Conservation (phyloP, 2,329 filamentous ascomycete species). For the Xenoacremonium recifei region DNA sequence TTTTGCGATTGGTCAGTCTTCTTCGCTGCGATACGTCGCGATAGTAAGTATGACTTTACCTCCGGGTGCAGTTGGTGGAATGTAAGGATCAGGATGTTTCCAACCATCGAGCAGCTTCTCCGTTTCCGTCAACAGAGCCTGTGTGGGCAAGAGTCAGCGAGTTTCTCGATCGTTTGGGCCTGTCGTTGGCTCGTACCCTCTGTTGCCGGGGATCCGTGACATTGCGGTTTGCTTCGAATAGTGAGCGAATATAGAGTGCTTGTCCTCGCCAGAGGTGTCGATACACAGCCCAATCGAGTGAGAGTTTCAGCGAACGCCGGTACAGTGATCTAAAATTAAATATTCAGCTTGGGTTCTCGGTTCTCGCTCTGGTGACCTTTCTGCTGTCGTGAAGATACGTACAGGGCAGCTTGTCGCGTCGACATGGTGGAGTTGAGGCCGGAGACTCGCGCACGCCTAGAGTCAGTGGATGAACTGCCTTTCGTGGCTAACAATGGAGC, state of each 20-base stretch:
- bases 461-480: constrained; percentile 16
- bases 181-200: constrained; percentile 56
- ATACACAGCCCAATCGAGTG: constrained; percentile 94
- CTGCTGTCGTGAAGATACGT: too few relatives aligned
- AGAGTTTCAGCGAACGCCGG: constrained; percentile 86
- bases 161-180: neutral
- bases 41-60: constrained; percentile 53
- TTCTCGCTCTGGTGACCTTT: too few relatives aligned
- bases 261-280: constrained; percentile 93
- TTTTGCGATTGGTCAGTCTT: constrained; percentile 36
- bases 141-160: constrained; percentile 7
- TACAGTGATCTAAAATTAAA: constrained; percentile 74
- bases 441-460: constrained; percentile 8
- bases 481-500: constrained; percentile 18
- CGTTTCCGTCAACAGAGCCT: constrained; percentile 85
- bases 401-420: constrained; percentile 50
- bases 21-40: neutral
- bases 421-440: constrained; percentile 23
- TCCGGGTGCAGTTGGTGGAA: constrained; percentile 86
- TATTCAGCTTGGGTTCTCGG: constrained; percentile 4
- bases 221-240: constrained; percentile 91
- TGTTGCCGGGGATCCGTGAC: constrained; percentile 82
- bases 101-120: constrained; percentile 86
- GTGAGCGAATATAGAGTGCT: constrained; percentile 88
- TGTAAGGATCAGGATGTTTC: constrained; percentile 97